These are phyloP conservation scores for Aspergillus hiratsukae DNA, from an alignment of 2,329 filamentous ascomycete species.

Conservation along the genomic window DNA sequence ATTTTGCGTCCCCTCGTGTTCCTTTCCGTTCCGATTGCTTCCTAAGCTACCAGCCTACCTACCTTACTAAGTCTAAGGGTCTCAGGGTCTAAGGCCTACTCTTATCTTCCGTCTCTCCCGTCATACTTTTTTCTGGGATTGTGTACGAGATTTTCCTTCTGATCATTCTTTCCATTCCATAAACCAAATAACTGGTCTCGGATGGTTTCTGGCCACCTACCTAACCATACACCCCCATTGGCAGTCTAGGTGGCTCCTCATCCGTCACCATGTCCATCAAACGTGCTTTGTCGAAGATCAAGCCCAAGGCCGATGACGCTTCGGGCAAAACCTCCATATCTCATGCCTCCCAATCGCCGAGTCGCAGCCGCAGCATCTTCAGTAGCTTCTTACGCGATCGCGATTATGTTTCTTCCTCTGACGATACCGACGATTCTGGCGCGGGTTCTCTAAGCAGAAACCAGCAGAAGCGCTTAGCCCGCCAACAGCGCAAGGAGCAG, in stretches of 20 bases:
- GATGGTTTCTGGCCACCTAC: background rate
- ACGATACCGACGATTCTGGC: conserved; percentile 36
- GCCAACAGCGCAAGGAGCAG: conserved; percentile 37
- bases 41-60: background rate
- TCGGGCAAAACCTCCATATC: conserved; percentile 10
- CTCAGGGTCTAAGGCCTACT: background rate
- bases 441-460: conserved; percentile 40
- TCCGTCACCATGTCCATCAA: conserved; percentile 45
- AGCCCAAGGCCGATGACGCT: conserved; percentile 23
- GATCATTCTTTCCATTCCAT: background rate
- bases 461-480: conserved; percentile 40
- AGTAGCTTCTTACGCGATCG: conserved; percentile 38
- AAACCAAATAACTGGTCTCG: background rate
- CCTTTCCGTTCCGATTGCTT: background rate
- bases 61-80: background rate
- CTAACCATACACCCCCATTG: background rate
- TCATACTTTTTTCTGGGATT: background rate
- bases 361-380: conserved; percentile 40
- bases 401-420: conserved; percentile 41
- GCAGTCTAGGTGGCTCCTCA: background rate
- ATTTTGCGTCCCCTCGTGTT: background rate
- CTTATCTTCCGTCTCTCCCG: background rate
- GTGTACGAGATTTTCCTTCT: background rate
- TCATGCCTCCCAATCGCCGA: conserved; percentile 25
- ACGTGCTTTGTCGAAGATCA: conserved; percentile 40